phyloP scores from a whole-genome alignment of 176 grass and related monocot species.

The Carex scoparia region DNA sequence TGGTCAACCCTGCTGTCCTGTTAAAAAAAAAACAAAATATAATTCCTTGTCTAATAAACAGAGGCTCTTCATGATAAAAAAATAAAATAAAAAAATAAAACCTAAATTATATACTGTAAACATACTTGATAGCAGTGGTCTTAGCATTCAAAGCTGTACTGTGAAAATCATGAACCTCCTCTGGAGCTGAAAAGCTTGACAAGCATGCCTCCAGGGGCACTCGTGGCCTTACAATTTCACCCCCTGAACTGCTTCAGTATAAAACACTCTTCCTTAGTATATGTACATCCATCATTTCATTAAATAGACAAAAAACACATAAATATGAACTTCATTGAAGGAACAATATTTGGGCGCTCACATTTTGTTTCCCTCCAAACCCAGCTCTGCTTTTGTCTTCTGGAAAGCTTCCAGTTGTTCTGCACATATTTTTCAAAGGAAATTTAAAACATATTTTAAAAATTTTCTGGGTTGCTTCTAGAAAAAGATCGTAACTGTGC shows the following conservation, averaged over 20 bases:
- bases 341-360: slow-evolving; percentile 27
- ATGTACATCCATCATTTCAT: background rate
- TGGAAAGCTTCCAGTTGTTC: slow-evolving; percentile 79
- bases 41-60: background rate
- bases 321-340: background rate
- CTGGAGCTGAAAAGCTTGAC: slow-evolving; percentile 66
- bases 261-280: background rate
- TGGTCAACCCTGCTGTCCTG: slow-evolving; percentile 77
- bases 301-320: slow-evolving; percentile 6
- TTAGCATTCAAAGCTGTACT: slow-evolving; percentile 92
- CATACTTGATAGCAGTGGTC: slow-evolving; percentile 89
- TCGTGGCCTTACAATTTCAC: slow-evolving; percentile 89
- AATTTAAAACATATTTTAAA: background rate
- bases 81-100: background rate
- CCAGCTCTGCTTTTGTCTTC: slow-evolving; percentile 64
- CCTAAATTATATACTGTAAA: slow-evolving; percentile 9
- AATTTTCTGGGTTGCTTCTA: background rate
- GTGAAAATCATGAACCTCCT: slow-evolving; percentile 82
- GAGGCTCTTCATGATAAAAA: background rate
- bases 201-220: slow-evolving; percentile 90
- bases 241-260: slow-evolving; percentile 46
- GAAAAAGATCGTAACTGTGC: background rate
- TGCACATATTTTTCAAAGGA: slow-evolving; percentile 52
- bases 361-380: slow-evolving; percentile 81
- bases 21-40: background rate